Evolutionary conservation across 306 rosid species (phyloP), one percentile per base, ranked within the genome.

Genomic region (Phaseolus lunatus): DNA sequence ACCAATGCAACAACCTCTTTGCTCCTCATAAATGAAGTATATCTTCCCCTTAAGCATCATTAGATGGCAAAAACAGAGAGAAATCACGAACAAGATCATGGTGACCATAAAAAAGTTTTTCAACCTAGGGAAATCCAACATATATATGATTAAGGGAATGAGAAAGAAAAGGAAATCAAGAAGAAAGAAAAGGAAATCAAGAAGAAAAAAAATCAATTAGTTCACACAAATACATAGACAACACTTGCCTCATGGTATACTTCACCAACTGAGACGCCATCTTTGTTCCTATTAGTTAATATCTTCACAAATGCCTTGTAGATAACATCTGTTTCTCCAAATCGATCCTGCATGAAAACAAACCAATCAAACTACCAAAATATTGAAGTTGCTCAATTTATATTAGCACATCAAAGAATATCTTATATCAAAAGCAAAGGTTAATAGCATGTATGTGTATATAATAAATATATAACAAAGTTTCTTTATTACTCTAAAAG

Each of bases 71-170:
- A 81, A 90, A 88, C 78, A 87, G 87, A 35, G 90, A 77, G 44
- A 90, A 83, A 83, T 90, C 95, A n/a, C 43, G 81, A 77, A 85
- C 86, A 47, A 92, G 82, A 80, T 92, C 97, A 20, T 31, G 14
- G 80, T 92, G 95, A 35, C 81, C 89, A 64, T 75, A 80, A 2
- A 62, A 62, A n/a, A 62, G 67, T 16, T 5, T 31, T 29, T 4
- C 11, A 62, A 62, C 39, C 97, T 90, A 80, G 39, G 70, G 56
- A 67, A 82, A 3, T 27, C n/a, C 5, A n/a, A 68, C n/a, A 11
- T 23, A 37, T 37, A 39, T 39, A 45, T 44, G 1, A 67, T 14
- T 44, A 23, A 45, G 14, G 23, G 15, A 44, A 9, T 44, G 23
- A 9, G 9, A 24, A 23, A 59, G 19, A 13, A 26, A 58, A 59